Base-by-base conservation (phyloP, 2,329 filamentous ascomycete species). In the Zymoseptoria crescenta region DNA sequence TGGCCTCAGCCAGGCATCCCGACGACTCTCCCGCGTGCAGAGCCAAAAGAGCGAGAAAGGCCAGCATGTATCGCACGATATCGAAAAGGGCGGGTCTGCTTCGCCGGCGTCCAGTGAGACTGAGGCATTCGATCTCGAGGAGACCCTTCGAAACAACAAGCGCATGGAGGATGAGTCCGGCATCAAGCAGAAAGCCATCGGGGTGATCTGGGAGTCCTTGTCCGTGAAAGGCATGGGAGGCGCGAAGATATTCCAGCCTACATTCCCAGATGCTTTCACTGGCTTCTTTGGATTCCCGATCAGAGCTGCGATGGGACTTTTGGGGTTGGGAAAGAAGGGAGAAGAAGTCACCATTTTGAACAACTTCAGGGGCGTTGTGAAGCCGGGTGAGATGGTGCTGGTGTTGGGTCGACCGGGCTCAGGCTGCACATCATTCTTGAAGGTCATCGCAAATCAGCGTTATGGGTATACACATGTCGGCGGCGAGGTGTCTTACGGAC, bases 301-400 rank as follows among this genome's bases (percentile, higher is more conserved):
- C 2, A 89, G 87, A 0, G 72, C 86, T 55, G 51, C 56, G n/a
- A 82, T 82, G 74, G 78, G 76, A 19, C 67, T 91, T 8, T 74
- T 92, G 1, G 87, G 88, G 0, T 69, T 85, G 16, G 84, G 85
- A 0, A 83, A 83, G 58, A 89, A 88, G 71, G 86, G 86, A 1
- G 78, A 78, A 30, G 87, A 95, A 70, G 82, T 86, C 49, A 86
- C 89, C 5, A 86, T 96, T 52, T 75, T 96, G 24, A 81, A 89
- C 62, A 79, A 83, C 64, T 94, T 92, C 75, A 80, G 79, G 55
- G 88, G 77, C 53, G 73, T 79, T 1, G 83, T 85, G 58, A 85
- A 87, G 63, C 88, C 90, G 0, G 92, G 91, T 0, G 91, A 96
- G 77, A 96, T 96, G 91, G 82, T 93, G 0, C 79, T 95, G 1